Conservation (phyloP, 1,284 basidiomycete genomes). For the Porogramme epimiltina region DNA sequence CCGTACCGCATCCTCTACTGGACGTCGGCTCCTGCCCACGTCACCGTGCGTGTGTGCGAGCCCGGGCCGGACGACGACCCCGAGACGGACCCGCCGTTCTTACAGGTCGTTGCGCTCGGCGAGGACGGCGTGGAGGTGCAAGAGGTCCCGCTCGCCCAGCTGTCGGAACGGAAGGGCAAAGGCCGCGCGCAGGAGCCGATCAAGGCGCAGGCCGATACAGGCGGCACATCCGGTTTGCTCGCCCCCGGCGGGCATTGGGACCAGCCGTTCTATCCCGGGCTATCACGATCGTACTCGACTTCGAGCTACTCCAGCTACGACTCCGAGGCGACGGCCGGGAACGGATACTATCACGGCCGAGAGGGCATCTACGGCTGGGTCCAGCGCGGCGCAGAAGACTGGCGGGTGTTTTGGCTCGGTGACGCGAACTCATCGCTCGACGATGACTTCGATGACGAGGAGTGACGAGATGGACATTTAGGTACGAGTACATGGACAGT, state of each 20-base stretch:
- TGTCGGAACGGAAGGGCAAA: conserved; percentile 51
- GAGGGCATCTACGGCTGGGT: conserved; percentile 76
- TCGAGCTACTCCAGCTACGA: conserved; percentile 44
- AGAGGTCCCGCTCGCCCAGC: conserved; percentile 50
- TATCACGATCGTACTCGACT: conserved; percentile 42
- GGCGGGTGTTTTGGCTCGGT: conserved; percentile 79
- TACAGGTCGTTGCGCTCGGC: conserved; percentile 69
- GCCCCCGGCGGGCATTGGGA: conserved; percentile 74
- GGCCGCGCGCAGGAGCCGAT: conserved; percentile 44
- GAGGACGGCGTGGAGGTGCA: conserved; percentile 73
- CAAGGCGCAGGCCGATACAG: conserved; percentile 60
- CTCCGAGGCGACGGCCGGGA: conserved; percentile 51
- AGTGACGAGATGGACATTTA: conserved; percentile 9
- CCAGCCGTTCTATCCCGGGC: conserved; percentile 40
- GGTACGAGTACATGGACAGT: conserved; percentile 18
- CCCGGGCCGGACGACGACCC: conserved; percentile 29
- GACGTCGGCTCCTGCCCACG: conserved; percentile 56
- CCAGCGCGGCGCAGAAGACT: conserved; percentile 68
- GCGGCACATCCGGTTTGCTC: conserved; percentile 67
- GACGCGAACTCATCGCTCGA: conserved; percentile 44
- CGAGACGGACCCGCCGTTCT: conserved; percentile 35
- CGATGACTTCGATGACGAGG: conserved; percentile 16
- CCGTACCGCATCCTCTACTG: conserved; percentile 62
- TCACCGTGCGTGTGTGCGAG: conserved; percentile 53
- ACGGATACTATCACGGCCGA: conserved; percentile 31